These are phyloP conservation scores for Pulveroboletus sp. DNA, from an alignment of 768 basidiomycete species.

Conservation along the genomic window DNA sequence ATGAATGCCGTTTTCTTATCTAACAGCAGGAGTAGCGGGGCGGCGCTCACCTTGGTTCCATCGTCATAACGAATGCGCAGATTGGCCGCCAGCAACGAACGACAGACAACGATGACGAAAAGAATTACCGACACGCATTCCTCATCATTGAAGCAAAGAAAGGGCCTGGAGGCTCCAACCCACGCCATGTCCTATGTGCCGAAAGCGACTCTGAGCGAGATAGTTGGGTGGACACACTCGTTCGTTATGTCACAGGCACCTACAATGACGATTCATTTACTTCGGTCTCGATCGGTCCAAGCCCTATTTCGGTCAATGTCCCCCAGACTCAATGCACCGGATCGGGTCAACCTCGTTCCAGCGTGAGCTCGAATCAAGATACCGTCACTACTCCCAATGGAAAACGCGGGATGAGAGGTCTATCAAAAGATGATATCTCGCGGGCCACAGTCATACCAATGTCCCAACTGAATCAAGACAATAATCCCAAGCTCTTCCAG, in stretches of 20 bases:
- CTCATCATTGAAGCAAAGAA: constrained; percentile 90
- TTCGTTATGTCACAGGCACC: constrained; percentile 79
- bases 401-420: constrained; percentile 39
- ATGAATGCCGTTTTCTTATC: constrained; percentile 8
- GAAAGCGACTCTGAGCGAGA: constrained; percentile 94
- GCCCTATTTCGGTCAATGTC: constrained; percentile 23
- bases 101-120: constrained; percentile 69
- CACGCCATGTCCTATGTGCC: constrained; percentile 92
- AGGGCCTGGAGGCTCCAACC: constrained; percentile 62
- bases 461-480: constrained; percentile 55
- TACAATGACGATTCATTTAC: constrained; percentile 70
- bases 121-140: constrained; percentile 96
- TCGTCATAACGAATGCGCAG: constrained; percentile 86
- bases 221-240: constrained; percentile 91
- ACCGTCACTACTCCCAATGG: constrained; percentile 18
- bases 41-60: constrained; percentile 88
- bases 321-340: constrained; percentile 25
- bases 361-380: constrained; percentile 46
- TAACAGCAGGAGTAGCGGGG: constrained; percentile 58
- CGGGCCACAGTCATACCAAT: constrained; percentile 54
- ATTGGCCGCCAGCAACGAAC: constrained; percentile 91
- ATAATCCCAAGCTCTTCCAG: constrained; percentile 60
- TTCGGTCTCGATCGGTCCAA: constrained; percentile 37
- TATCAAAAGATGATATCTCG: constrained; percentile 60
- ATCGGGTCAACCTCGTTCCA: constrained; percentile 52